A percentile compares a stretch with the other conserved stretches of the same genome.
These are phyloP conservation scores for Hypoxylon fuscum DNA, from an alignment of 495 filamentous ascomycete genomes.

Conservation along the genomic window DNA sequence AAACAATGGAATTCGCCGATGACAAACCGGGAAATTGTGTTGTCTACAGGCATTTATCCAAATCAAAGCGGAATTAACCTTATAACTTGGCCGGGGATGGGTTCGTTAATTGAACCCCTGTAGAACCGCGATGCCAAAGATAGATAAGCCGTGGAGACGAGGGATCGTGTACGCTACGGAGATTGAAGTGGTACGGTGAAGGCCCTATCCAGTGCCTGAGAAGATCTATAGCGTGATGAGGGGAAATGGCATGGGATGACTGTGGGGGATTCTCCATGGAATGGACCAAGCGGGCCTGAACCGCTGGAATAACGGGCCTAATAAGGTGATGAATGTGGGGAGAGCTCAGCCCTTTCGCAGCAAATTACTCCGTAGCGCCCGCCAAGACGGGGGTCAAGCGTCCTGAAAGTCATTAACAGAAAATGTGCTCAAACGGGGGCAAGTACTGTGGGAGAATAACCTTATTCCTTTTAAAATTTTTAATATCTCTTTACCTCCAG, in stretches of 20 bases:
- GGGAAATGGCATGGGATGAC: not conserved
- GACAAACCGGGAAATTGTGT: conserved; percentile 38
- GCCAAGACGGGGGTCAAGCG: conserved; percentile 34
- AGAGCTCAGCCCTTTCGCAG: conserved; percentile 28
- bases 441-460: conserved; percentile 7
- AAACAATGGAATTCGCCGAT: conserved; percentile 22
- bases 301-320: conserved; percentile 37
- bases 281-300: conserved; percentile 20
- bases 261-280: conserved; percentile 11
- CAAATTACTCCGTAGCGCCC: conserved; percentile 30
- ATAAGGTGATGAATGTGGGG: conserved; percentile 19
- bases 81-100: conserved; percentile 27
- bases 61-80: conserved; percentile 36
- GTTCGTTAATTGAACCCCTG: conserved; percentile 17
- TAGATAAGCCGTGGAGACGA: conserved; percentile 3
- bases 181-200: too few species aligned
- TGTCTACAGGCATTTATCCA: conserved; percentile 37
- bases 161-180: not conserved
- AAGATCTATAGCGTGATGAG: not conserved
- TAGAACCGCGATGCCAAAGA: conserved; percentile 8
- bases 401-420: conserved; percentile 24
- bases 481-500: conserved; percentile 25
- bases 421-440: conserved; percentile 27
- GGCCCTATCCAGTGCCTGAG: not conserved
- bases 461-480: too few species aligned